These are phyloP conservation scores for Penicillium flavigenum DNA, from an alignment of 495 filamentous ascomycete species.

Conservation along the genomic window DNA sequence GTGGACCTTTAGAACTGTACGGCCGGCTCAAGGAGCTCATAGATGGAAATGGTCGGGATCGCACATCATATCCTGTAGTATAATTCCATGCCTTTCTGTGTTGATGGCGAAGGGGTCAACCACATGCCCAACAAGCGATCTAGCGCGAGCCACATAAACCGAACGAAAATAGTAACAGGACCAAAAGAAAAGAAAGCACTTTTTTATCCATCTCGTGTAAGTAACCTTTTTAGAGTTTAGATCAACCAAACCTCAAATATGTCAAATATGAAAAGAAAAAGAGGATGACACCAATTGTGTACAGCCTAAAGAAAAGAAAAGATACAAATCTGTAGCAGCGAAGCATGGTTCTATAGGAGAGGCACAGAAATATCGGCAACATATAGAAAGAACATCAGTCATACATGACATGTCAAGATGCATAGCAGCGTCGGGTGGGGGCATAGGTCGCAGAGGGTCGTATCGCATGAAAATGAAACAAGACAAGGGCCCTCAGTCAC, in stretches of 20 bases:
- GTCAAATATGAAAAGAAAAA: conserved; percentile 14
- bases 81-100: not conserved
- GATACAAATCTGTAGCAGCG: conserved; percentile 23
- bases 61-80: not conserved
- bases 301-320: conserved; percentile 20
- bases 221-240: conserved; percentile 21
- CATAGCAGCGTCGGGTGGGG: conserved; percentile 13
- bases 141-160: not conserved
- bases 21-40: not conserved
- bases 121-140: not conserved
- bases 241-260: conserved; percentile 17
- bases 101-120: not conserved
- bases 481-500: conserved; percentile 12
- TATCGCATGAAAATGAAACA: conserved; percentile 11
- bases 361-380: conserved; percentile 23
- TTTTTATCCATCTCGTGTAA: conserved; percentile 19
- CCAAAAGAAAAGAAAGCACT: conserved; percentile 19
- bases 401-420: conserved; percentile 26
- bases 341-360: conserved; percentile 29
- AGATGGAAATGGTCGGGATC: not conserved
- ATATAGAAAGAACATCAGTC: conserved; percentile 22
- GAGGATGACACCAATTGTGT: conserved; percentile 9
- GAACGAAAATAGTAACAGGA: conserved; percentile 3
- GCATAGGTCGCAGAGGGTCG: conserved; percentile 4
- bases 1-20: not conserved